A percentile compares a stretch with the other conserved stretches of the same genome.
These are phyloP conservation scores for Nectriaceae sp. DNA, from an alignment of 2,329 filamentous ascomycete genomes.

Conservation along the genomic window DNA sequence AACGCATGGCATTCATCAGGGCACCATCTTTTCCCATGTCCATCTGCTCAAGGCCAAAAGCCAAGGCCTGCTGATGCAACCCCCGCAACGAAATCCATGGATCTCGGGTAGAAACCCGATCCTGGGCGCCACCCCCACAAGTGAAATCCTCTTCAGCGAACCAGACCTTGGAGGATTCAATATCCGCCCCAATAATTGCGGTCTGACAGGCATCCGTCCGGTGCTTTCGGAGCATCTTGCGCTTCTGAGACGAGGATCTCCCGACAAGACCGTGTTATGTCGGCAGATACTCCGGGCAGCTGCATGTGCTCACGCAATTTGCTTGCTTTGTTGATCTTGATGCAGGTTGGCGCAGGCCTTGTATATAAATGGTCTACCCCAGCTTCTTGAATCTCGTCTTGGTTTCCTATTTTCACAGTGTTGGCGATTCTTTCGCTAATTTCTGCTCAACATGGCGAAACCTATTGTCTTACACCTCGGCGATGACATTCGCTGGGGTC, in stretches of 20 bases:
- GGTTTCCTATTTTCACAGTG: background rate
- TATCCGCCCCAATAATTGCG: too few relatives aligned
- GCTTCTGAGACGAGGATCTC: too few relatives aligned
- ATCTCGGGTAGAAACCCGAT: conserved; percentile 21
- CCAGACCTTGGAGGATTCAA: background rate
- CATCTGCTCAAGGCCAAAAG: too few relatives aligned
- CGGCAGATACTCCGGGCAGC: conserved; percentile 24
- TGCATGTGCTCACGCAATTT: too few relatives aligned
- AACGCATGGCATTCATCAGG: too few relatives aligned
- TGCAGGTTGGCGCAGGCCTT: conserved; percentile 1
- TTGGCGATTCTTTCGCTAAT: background rate
- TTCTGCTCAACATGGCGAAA: conserved; percentile 24
- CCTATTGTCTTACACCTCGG: conserved; percentile 31
- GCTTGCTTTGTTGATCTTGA: conserved; percentile 1
- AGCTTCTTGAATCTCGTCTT: background rate
- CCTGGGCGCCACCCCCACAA: conserved; percentile 10
- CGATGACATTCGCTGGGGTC: conserved; percentile 30
- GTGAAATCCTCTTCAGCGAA: conserved; percentile 7
- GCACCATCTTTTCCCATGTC: too few relatives aligned
- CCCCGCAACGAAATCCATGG: too few relatives aligned
- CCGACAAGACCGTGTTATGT: too few relatives aligned
- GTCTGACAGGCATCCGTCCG: too few relatives aligned
- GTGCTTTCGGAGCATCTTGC: too few relatives aligned
- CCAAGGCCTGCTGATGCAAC: too few relatives aligned
- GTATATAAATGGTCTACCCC: background rate